phyloP scores from a whole-genome alignment of 371 early-diverging fungal genomes.

The Mucor racemosus region DNA sequence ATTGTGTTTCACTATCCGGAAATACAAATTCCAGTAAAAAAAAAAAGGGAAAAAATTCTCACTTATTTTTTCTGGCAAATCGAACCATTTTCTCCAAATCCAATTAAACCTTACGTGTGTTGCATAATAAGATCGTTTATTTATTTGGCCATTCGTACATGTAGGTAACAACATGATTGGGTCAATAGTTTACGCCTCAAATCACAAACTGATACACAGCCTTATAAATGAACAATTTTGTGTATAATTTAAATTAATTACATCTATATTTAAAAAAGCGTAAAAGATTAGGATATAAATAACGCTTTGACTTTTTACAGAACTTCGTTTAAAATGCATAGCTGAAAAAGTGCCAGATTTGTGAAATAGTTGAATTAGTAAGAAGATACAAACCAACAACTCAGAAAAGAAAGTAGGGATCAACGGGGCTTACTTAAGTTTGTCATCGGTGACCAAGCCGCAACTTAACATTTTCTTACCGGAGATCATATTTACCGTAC shows the following conservation, averaged over 20 bases:
- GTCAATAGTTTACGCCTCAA: neutral
- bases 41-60: too few relatives aligned
- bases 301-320: too few relatives aligned
- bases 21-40: too few relatives aligned
- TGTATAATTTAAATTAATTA: neutral
- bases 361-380: neutral
- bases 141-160: neutral
- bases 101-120: neutral
- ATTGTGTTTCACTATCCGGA: too few relatives aligned
- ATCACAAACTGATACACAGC: neutral
- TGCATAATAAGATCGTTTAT: neutral
- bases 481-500: neutral
- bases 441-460: conserved; percentile 3
- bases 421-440: neutral
- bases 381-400: neutral
- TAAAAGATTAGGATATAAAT: neutral
- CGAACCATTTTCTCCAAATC: neutral
- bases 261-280: neutral
- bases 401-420: neutral
- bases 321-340: too few relatives aligned
- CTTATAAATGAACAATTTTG: neutral
- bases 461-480: neutral
- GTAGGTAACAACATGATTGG: neutral
- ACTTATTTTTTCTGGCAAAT: too few relatives aligned
- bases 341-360: too few relatives aligned